Percentiles rank a stretch among this genome's conserved stretches.
Evolutionary conservation across 352 stramenopile genomes (phyloP).

Genomic region (Globisporangium iwayamae): DNA sequence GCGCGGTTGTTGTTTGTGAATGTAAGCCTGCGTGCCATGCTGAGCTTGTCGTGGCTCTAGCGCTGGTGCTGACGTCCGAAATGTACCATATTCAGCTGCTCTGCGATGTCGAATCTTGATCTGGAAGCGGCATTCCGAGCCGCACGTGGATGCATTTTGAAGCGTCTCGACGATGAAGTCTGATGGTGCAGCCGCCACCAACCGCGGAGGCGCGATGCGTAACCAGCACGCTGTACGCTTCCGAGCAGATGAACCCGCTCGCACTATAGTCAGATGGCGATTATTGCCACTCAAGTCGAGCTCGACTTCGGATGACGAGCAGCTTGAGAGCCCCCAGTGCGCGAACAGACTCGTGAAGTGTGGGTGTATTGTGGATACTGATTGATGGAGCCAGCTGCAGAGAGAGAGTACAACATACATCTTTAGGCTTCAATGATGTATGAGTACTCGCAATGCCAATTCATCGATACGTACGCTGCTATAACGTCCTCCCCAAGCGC

Average conservation of each 20-base stretch:
- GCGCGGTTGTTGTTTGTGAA: neutral
- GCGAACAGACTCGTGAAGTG: conserved; percentile 1
- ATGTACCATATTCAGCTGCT: neutral
- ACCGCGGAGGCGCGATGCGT: conserved; percentile 1
- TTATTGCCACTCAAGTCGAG: conserved; percentile 19
- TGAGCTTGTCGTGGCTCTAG: too few species aligned
- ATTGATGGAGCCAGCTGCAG: conserved; percentile 6
- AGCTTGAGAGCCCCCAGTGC: conserved; percentile 18
- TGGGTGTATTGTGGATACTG: conserved; percentile 2
- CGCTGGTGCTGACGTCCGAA: neutral
- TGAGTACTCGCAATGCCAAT: neutral
- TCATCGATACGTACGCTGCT: neutral
- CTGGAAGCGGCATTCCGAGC: conserved; percentile 11
- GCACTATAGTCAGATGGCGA: conserved; percentile 5
- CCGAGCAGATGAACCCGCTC: neutral
- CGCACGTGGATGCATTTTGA: conserved; percentile 2
- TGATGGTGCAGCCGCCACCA: neutral
- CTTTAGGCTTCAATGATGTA: neutral
- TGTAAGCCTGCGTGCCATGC: neutral
- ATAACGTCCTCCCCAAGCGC: neutral
- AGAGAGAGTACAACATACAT: neutral
- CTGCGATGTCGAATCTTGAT: conserved; percentile 11
- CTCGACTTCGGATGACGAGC: conserved; percentile 8
- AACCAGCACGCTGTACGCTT: conserved; percentile 3
- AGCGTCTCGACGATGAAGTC: conserved; percentile 13